Percentiles rank a stretch among this genome's conserved stretches.
phyloP scores from a whole-genome alignment of 768 basidiomycete species.

The Sarcodon aspratus region DNA sequence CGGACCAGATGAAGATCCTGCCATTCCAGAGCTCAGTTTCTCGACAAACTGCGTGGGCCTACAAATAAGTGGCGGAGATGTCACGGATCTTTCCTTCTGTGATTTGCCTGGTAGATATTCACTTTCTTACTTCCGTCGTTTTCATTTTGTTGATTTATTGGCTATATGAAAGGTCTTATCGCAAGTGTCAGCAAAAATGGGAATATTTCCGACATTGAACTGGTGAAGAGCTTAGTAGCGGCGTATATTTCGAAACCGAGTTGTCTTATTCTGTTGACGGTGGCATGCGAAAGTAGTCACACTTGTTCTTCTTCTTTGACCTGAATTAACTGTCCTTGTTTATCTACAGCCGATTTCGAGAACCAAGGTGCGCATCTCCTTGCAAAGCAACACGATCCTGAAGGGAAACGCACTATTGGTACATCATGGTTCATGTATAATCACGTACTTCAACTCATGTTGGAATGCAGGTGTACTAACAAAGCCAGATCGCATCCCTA shows the following conservation, averaged over 20 bases:
- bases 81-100: slow-evolving; percentile 20
- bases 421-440: slow-evolving; percentile 5
- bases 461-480: not conserved
- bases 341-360: slow-evolving; percentile 53
- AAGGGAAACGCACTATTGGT: slow-evolving; percentile 66
- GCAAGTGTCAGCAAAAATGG: slow-evolving; percentile 34
- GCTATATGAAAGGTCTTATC: slow-evolving; percentile 35
- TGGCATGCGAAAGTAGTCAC: slow-evolving; percentile 47
- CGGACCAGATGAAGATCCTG: slow-evolving; percentile 5
- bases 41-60: slow-evolving; percentile 19
- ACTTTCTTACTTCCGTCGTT: slow-evolving; percentile 4
- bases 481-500: not conserved
- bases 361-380: slow-evolving; percentile 64
- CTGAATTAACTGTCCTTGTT: not conserved
- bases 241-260: slow-evolving; percentile 48
- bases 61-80: slow-evolving; percentile 15
- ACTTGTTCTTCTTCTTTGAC: not conserved
- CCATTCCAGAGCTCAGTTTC: slow-evolving; percentile 10
- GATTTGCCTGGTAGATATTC: slow-evolving; percentile 19
- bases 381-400: slow-evolving; percentile 44
- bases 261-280: slow-evolving; percentile 45
- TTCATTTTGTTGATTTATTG: not conserved
- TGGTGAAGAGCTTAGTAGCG: slow-evolving; percentile 44
- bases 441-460: not conserved
- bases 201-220: slow-evolving; percentile 39